Evolutionary conservation across 1,139 yeast species (phyloP), one percentile per base, ranked within the genome.

Genomic region (Ashbya aceris): DNA sequence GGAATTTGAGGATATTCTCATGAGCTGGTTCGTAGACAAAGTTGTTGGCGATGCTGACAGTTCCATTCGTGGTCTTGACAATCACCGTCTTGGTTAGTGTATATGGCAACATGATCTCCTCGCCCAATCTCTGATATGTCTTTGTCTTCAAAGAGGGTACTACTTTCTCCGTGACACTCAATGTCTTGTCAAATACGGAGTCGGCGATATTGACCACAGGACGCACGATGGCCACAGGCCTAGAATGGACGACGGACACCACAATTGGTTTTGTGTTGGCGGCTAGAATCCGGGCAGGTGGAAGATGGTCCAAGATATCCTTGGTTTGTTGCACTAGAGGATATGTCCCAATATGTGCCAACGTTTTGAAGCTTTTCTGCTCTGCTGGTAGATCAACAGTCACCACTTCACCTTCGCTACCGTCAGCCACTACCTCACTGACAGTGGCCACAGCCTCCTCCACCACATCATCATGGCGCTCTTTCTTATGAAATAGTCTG

Each of bases 1-100:
- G 69, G 39, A 69, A 58, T 32, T 67, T 70, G 40, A 60, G 56
- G 11, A 70, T 60, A 27, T 62, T 55, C 37, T 60, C 59, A 45
- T 68, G 68, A 2, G 74, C 57, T 28, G 85, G 84, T 30, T 65
- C 64, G 38, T 71, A 57, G 10, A 74, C 46, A 28, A 51, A 55
- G 27, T 51, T 49, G 27, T 55, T 57, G 33, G 58, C 50, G 9
- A 53, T 40, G 17, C 51, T 51, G 9, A 49, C 45, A 5, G 58
- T 51, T 9, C 55, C 50, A 34, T 45, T 43, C n/a, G 60, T 59
- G 10, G 64, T 58, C n/a, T 58, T 50, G 27, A 50, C 54, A 9
- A 62, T 48, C 7, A 52, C 49, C n/a, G 50, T 51, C 9, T 49
- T 52, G 0, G 64, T 51, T 13, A 49, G 43, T 7, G 49, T 46